Evolutionary conservation across 2,329 filamentous ascomycete species (phyloP).

Genomic region (Diplocarpon mali): DNA sequence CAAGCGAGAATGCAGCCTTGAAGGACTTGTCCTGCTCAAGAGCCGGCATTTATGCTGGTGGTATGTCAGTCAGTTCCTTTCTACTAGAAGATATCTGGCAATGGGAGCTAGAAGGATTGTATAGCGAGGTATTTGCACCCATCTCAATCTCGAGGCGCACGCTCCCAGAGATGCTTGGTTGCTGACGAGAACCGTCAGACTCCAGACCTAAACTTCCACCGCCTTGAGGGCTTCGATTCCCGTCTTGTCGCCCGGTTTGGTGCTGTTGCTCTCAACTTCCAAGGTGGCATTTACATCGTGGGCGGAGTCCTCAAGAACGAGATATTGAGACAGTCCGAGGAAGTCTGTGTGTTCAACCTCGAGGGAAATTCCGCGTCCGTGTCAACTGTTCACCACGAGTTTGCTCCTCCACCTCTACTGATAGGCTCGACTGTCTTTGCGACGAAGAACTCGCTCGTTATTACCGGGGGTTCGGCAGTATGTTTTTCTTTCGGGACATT

Average conservation of each 20-base stretch:
- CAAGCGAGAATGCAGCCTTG: constrained; percentile 13
- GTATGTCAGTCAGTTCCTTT: constrained; percentile 53
- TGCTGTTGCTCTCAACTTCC: constrained; percentile 28
- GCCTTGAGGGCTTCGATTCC: neutral
- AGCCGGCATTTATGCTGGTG: constrained; percentile 60
- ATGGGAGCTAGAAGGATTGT: constrained; percentile 44
- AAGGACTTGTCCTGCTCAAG: constrained; percentile 19
- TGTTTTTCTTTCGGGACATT: constrained; percentile 87
- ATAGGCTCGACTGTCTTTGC: constrained; percentile 52
- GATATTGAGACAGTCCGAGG: constrained; percentile 36
- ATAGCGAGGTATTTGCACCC: constrained; percentile 9
- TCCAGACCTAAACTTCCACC: neutral
- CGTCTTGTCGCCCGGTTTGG: constrained; percentile 31
- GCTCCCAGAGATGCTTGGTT: too few species aligned
- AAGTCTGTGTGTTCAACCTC: constrained; percentile 32
- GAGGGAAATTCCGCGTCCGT: neutral
- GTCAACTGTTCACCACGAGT: neutral
- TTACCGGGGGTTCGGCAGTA: constrained; percentile 72
- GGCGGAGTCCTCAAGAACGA: constrained; percentile 35
- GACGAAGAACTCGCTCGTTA: constrained; percentile 39
- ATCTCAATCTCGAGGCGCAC: neutral
- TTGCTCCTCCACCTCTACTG: constrained; percentile 50
- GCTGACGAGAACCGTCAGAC: neutral
- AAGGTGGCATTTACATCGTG: constrained; percentile 28
- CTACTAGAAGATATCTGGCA: constrained; percentile 51